phyloP scores from a whole-genome alignment of 1,284 basidiomycete genomes.

The Sporisorium scitamineum region DNA sequence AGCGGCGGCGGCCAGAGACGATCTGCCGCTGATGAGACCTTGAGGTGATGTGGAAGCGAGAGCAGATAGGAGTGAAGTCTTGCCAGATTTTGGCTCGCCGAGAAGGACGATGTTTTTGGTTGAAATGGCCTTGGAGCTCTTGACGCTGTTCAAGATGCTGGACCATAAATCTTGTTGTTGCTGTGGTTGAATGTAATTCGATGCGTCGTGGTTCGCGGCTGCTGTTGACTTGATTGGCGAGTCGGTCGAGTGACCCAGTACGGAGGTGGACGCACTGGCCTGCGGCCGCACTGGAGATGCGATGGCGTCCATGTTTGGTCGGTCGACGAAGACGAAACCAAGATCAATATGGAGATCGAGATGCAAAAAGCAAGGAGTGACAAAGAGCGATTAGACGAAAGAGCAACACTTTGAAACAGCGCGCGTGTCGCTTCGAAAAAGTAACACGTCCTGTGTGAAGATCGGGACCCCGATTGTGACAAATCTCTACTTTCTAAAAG shows the following conservation, averaged over 20 bases:
- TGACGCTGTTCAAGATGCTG: conserved; percentile 88
- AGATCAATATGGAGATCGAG: conserved; percentile 1
- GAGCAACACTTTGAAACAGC: conserved; percentile 13
- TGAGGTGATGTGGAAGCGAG: conserved; percentile 72
- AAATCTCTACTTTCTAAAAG: background rate
- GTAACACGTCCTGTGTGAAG: conserved; percentile 7
- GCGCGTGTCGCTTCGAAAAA: conserved; percentile 9
- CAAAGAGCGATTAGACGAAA: background rate
- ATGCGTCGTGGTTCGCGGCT: conserved; percentile 1
- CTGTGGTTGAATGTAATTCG: background rate
- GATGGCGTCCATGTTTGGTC: conserved; percentile 13
- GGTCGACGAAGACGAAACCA: background rate
- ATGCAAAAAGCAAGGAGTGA: background rate
- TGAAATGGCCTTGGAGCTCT: conserved; percentile 82
- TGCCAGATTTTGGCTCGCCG: conserved; percentile 79
- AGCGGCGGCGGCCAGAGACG: background rate
- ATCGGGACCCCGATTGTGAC: background rate
- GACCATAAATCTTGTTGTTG: conserved; percentile 80
- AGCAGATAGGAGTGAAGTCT: conserved; percentile 78
- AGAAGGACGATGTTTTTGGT: conserved; percentile 86
- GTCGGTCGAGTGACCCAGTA: conserved; percentile 14
- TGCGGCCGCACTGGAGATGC: conserved; percentile 21
- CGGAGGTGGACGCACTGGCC: conserved; percentile 5
- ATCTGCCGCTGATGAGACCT: conserved; percentile 39
- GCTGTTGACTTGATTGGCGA: conserved; percentile 19